A percentile compares a stretch with the other conserved stretches of the same genome.
These are phyloP conservation scores for Endocarpon pusillum DNA, from an alignment of 495 filamentous ascomycete species.

Conservation along the genomic window DNA sequence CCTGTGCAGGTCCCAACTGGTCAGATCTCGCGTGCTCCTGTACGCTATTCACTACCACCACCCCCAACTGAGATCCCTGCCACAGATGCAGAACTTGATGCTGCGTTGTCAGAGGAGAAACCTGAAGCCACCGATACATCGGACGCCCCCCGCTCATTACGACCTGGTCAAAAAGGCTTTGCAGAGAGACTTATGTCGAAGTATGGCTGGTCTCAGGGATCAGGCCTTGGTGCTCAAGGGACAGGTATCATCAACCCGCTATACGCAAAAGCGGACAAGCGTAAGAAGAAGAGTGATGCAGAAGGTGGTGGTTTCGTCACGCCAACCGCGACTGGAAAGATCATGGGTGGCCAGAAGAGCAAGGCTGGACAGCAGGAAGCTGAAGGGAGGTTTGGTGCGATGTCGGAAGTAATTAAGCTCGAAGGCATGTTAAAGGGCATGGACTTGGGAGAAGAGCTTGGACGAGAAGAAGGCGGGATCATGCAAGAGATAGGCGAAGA, in stretches of 20 bases:
- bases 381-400: conserved; percentile 49
- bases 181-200: conserved; percentile 77
- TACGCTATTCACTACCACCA: conserved; percentile 59
- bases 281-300: conserved; percentile 56
- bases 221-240: conserved; percentile 63
- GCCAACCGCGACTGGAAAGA: conserved; percentile 54
- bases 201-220: conserved; percentile 80
- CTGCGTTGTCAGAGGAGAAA: conserved; percentile 33
- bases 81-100: conserved; percentile 37
- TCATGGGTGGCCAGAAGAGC: conserved; percentile 50
- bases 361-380: conserved; percentile 29
- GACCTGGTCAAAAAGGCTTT: conserved; percentile 69
- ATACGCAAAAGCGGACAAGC: conserved; percentile 67
- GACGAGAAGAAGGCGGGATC: conserved; percentile 44
- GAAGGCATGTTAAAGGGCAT: conserved; percentile 70
- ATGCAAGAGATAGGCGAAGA: conserved; percentile 91
- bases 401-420: conserved; percentile 65
- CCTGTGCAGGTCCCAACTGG: conserved; percentile 17
- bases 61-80: conserved; percentile 37
- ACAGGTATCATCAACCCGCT: conserved; percentile 72
- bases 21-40: conserved; percentile 65
- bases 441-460: conserved; percentile 50
- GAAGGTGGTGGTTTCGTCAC: conserved; percentile 64
- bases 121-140: conserved; percentile 30
- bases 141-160: conserved; percentile 40